Percentiles rank a stretch among this genome's conserved stretches.
phyloP scores from a whole-genome alignment of 2,329 filamentous ascomycete genomes.

The Geosmithia putterillii region DNA sequence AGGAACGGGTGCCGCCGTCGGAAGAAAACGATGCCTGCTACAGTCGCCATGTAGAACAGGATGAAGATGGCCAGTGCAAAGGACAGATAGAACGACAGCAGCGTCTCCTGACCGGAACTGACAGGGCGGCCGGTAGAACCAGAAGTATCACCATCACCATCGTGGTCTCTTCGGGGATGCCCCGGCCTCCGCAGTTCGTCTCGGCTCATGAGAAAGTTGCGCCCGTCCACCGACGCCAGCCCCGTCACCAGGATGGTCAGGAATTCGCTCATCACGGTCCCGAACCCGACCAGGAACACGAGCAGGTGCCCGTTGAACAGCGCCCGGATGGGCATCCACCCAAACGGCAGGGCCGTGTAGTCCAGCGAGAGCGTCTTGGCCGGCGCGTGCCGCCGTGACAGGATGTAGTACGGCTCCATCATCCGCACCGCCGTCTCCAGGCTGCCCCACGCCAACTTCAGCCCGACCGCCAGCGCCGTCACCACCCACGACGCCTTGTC shows the following conservation, averaged over 20 bases:
- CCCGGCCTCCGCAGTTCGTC: conserved; percentile 3
- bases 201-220: conserved; percentile 34
- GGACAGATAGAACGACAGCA: conserved; percentile 53
- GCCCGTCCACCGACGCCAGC: conserved; percentile 52
- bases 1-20: conserved; percentile 58
- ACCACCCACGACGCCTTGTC: conserved; percentile 53
- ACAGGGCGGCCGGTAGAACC: no score
- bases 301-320: conserved; percentile 51
- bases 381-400: conserved; percentile 53
- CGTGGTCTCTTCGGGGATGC: background rate
- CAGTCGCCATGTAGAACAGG: conserved; percentile 49
- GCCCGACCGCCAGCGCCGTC: conserved; percentile 50
- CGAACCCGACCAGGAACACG: conserved; percentile 56
- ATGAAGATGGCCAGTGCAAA: conserved; percentile 50
- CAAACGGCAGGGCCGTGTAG: conserved; percentile 61
- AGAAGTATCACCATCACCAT: conserved; percentile 2
- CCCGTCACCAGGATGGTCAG: conserved; percentile 57
- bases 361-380: conserved; percentile 56
- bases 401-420: conserved; percentile 63
- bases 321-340: conserved; percentile 49
- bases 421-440: conserved; percentile 60
- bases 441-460: conserved; percentile 57
- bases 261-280: conserved; percentile 61
- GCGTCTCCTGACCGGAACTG: conserved; percentile 46
- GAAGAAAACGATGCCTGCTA: conserved; percentile 47